phyloP scores from a whole-genome alignment of 2,329 filamentous ascomycete genomes.

The Paracamarosporium sp. region DNA sequence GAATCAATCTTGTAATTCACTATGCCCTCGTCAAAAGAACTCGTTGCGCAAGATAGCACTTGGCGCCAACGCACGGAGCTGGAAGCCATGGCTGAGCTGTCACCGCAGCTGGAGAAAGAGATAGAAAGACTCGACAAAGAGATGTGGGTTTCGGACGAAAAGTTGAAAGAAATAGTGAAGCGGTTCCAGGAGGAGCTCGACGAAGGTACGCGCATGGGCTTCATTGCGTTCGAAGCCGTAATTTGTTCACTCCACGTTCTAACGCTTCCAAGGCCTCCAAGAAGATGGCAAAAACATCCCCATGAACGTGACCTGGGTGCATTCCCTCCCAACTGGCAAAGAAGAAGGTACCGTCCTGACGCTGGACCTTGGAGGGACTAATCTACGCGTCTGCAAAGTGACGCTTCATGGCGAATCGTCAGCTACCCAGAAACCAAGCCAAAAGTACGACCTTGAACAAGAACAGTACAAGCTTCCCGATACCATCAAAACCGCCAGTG shows the following conservation, averaged over 20 bases:
- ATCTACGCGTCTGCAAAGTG: conserved; percentile 93
- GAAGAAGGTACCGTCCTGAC: conserved; percentile 89
- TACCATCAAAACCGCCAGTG: conserved; percentile 83
- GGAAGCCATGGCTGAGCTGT: conserved; percentile 22
- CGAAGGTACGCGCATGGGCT: too few relatives aligned
- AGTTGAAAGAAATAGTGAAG: conserved; percentile 30
- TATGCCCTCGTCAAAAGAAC: conserved; percentile 21
- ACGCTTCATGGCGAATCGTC: conserved; percentile 85
- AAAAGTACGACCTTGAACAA: conserved; percentile 71
- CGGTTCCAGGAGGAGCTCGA: conserved; percentile 32
- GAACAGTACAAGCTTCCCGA: conserved; percentile 96
- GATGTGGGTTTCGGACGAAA: conserved; percentile 29
- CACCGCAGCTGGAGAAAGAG: conserved; percentile 25
- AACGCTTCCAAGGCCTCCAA: conserved; percentile 7
- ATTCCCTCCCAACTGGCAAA: conserved; percentile 83
- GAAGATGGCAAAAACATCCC: conserved; percentile 55
- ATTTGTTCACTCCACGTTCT: not conserved
- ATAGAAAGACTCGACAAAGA: conserved; percentile 27
- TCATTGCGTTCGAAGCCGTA: too few relatives aligned
- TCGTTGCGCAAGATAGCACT: conserved; percentile 18
- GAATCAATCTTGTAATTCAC: not conserved
- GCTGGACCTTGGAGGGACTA: conserved; percentile 95
- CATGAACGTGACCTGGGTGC: conserved; percentile 98
- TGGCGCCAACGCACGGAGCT: conserved; percentile 29
- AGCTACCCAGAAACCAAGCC: conserved; percentile 70